Percentiles rank a stretch among this genome's conserved stretches.
Evolutionary conservation across 2,329 filamentous ascomycete species (phyloP).

Genomic region (Dryadomyces quercus-mongolicae): DNA sequence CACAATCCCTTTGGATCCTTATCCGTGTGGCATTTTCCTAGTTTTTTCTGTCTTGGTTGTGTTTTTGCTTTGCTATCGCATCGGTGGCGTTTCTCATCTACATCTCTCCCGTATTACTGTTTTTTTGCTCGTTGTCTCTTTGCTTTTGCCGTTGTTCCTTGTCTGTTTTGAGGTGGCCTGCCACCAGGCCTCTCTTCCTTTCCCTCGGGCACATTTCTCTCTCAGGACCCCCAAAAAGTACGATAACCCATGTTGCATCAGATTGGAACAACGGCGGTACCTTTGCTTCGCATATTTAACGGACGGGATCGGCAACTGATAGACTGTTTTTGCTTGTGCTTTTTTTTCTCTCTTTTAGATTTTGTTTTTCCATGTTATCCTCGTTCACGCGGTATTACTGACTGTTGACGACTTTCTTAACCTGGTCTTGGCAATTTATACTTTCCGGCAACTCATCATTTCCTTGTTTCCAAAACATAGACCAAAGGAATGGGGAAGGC

Average conservation of each 20-base stretch:
- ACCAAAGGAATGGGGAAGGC: background rate
- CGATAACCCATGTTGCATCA: slow-evolving; percentile 23
- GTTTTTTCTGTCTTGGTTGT: slow-evolving; percentile 12
- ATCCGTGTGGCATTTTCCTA: slow-evolving; percentile 21
- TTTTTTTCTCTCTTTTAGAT: slow-evolving; percentile 1
- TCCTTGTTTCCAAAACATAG: background rate
- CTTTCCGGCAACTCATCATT: background rate
- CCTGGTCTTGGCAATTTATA: background rate
- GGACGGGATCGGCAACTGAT: slow-evolving; percentile 19
- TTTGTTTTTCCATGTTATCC: background rate
- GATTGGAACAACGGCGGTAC: slow-evolving; percentile 22
- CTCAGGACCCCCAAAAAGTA: slow-evolving; percentile 14
- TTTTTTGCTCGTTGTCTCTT: background rate
- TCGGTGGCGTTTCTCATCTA: slow-evolving; percentile 3
- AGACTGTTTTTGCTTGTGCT: slow-evolving; percentile 16
- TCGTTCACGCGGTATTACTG: background rate
- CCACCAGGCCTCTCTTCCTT: background rate
- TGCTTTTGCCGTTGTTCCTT: background rate
- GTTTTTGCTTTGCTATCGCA: slow-evolving; percentile 11
- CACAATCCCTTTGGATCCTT: background rate
- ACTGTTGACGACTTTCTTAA: background rate
- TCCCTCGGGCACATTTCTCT: background rate
- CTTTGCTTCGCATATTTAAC: slow-evolving; percentile 24
- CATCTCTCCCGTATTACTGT: slow-evolving; percentile 4
- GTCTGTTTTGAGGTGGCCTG: slow-evolving; percentile 4